Base-by-base conservation (phyloP, 805 yeast genomes). In the Wickerhamomyces canadensis region DNA sequence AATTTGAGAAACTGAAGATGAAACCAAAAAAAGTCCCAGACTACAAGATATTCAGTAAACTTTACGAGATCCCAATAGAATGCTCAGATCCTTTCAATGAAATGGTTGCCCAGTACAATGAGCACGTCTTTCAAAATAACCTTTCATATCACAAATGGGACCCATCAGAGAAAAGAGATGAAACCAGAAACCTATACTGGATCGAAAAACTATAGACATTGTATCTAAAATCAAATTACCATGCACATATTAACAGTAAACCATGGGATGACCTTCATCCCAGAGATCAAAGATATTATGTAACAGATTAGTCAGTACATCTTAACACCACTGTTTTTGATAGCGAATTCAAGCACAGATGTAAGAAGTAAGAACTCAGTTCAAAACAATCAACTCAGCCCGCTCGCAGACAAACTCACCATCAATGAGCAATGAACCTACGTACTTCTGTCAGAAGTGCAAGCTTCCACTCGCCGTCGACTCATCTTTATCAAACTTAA, bases 391-490 rank as follows among this genome's bases (percentile, higher is more conserved):
- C 25, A 16, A 21, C 7, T 21, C 10, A 21, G 7, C n/a, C n/a
- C n/a, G n/a, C n/a, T n/a, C n/a, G n/a, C n/a, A n/a, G n/a, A n/a
- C n/a, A n/a, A n/a, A n/a, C n/a, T n/a, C n/a, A n/a, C n/a, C n/a
- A n/a, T n/a, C 13, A 19, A 14, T 11, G 21, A n/a, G 22, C 40
- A 57, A 5, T 18, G 14, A 11, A 7, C 7, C 23, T 21, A 29
- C 25, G 32, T 40, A 39, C 51, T 60, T 60, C 27, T 83, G 93
- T 58, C 84, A 76, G 51, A 61, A 76, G 47, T 83, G 91, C 56
- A 68, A 74, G 40, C 64, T 74, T 16, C 82, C 84, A 1, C 52
- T 83, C 23, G 52, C 56, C 11, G 58, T 80, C 5, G 84, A 82
- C 52, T 68, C 68, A 11, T 72, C 86, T 0, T 54, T 83, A 12